Evolutionary conservation across 768 basidiomycete genomes (phyloP), one percentile per base, ranked within the genome.

Genomic region (Boletus speciosus): DNA sequence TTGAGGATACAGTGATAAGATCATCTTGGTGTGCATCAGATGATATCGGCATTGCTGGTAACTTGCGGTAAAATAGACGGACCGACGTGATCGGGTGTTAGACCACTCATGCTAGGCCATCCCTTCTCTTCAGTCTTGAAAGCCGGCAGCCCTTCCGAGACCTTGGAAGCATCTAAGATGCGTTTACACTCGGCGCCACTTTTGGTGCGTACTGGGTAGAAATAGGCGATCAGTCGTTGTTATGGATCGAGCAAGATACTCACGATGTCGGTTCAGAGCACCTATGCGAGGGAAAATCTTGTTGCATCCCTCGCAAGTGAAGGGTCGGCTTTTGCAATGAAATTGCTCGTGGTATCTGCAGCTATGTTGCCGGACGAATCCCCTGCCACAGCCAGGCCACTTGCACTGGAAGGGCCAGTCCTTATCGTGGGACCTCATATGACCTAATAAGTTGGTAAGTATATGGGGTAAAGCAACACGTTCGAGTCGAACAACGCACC

Each of bases 331-430:
- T 62, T 94, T 95, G 53, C 90, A 85, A 69, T 98, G 95, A 37
- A 98, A 77, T 59, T 93, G 88, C 71, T 97, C 94, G 62, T 98
- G 95, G 5, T 94, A 82, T 68, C 95, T 97, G 73, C 93, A 97
- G 68, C 98, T 95, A 65, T 97, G 93, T 68, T 95, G 92, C 52
- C 93, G 73, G 23, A 89, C 91, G 57, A 96, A 95, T 21, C 93
- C 90, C 73, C 93, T 95, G 25, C 84, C 87, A 65, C 94, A 97
- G 21, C 91, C 93, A 2, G 92, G 91, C 86, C 93, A 95, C 62
- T 90, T 86, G 74, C 94, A 97, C 70, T 87, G 83, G 78, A 93
- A 97, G 25, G 93, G 93, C 58, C 92, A 85, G 72, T 95, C 93
- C 69, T 93, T 92, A 54, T 90, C 93, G 63, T 97, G 95, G 12